Base-by-base conservation (phyloP, 75 land plant species). In the Picea glauca region DNA sequence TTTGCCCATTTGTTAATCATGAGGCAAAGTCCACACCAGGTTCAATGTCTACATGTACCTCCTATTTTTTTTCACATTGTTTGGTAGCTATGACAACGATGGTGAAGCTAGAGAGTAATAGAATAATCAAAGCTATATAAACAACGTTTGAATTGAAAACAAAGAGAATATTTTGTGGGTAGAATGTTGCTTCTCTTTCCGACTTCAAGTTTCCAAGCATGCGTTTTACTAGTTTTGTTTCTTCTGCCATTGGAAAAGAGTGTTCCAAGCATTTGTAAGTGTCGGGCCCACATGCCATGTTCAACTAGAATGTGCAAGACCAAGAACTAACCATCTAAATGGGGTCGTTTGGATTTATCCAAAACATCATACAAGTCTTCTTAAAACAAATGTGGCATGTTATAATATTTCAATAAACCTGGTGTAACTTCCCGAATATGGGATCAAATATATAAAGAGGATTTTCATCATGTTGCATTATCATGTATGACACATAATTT, bases 281-380 rank as follows among this genome's bases (percentile, higher is more conserved):
- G 90, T 90, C 50, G 98, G 99, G 81, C 95, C 99, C 26, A 95
- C 93, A 82, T 98, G 99, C 99, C 99, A 98, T 66, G 98, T 91
- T 56, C 98, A 98, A 84, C 99, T 98, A 50, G 98, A 95, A 50
- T 98, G 91, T 74, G 94, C 89, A 65, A 98, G 99, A 54, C 99
- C 99, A 84, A 96, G 85, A 35, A 98, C 94, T 50, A 98, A 82
- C 99, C 99, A 98, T 85, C 98, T 88, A 74, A 87, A 98, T 23
- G 98, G 87, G 99, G 99, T 20, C 98, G 87, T 60, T 90, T 58
- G 50, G 85, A 86, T 72, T 73, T 76, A 79, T 93, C 91, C 68
- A 98, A 78, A 21, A 92, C 84, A 79, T 85, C 88, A 81, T 95
- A 92, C 57, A 87, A 84, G 72, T 98, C 98, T 82, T 98, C 99